phyloP scores from a whole-genome alignment of 495 filamentous ascomycete genomes.

The Aspergillus biplanus region DNA sequence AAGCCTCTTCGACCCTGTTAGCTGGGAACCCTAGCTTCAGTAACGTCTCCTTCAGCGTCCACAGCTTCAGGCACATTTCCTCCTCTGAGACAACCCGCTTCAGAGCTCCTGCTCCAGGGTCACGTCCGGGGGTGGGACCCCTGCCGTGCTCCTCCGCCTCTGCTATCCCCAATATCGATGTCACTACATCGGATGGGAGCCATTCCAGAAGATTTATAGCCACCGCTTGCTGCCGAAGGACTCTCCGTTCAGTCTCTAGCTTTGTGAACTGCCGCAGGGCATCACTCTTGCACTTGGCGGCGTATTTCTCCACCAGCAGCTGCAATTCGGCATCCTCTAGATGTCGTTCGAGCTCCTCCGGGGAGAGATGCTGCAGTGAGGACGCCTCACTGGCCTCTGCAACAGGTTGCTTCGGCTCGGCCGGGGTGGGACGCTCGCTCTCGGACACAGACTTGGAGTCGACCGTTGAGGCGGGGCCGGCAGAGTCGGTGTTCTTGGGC shows the following conservation, averaged over 20 bases:
- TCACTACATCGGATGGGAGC: constrained; percentile 79
- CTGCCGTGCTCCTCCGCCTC: constrained; percentile 45
- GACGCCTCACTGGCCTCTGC: constrained; percentile 26
- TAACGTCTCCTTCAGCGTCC: constrained; percentile 76
- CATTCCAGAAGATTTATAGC: constrained; percentile 71
- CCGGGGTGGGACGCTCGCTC: constrained; percentile 41
- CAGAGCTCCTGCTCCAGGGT: constrained; percentile 27
- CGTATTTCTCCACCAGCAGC: constrained; percentile 78
- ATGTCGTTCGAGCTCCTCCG: constrained; percentile 83
- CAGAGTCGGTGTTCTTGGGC: constrained; percentile 40
- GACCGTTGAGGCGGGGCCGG: constrained; percentile 34
- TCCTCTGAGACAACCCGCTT: constrained; percentile 59
- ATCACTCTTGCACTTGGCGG: constrained; percentile 67
- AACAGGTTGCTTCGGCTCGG: constrained; percentile 26
- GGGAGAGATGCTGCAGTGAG: constrained; percentile 59
- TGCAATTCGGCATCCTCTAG: constrained; percentile 84
- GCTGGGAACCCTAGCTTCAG: constrained; percentile 67
- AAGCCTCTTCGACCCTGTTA: constrained; percentile 61
- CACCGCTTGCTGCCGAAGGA: constrained; percentile 75
- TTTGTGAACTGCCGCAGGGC: constrained; percentile 69
- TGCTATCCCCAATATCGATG: constrained; percentile 66
- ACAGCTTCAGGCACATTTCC: constrained; percentile 74
- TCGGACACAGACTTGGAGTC: constrained; percentile 46
- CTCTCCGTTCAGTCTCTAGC: constrained; percentile 76
- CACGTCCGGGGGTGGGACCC: constrained; percentile 33